phyloP scores from a whole-genome alignment of 1,284 basidiomycete species.

The Trametes sp. region DNA sequence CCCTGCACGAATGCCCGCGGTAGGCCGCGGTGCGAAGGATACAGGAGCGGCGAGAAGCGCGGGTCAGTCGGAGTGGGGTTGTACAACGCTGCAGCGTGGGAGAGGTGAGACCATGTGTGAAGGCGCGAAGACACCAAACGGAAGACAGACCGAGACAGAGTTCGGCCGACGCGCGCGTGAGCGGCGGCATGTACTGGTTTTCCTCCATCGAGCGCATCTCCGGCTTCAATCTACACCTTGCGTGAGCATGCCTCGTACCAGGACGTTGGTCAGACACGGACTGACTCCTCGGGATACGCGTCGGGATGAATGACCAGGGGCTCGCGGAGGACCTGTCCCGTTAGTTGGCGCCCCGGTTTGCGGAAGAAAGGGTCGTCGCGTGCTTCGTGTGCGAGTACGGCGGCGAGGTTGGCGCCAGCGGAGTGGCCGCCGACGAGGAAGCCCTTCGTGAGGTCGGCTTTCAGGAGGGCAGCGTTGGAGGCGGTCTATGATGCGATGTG shows the following conservation, averaged over 20 bases:
- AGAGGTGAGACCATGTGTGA: background rate
- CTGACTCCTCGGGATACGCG: slow-evolving; percentile 24
- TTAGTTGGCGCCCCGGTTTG: slow-evolving; percentile 9
- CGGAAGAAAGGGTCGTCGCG: slow-evolving; percentile 34
- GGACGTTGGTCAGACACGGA: no score
- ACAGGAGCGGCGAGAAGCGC: slow-evolving; percentile 29
- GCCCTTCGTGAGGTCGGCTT: background rate
- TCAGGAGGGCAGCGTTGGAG: background rate
- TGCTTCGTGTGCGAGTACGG: slow-evolving; percentile 27
- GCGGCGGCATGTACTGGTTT: slow-evolving; percentile 27
- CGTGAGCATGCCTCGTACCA: no score
- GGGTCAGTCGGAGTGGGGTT: slow-evolving; percentile 19
- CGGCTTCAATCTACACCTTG: slow-evolving; percentile 18
- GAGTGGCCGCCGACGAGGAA: slow-evolving; percentile 34
- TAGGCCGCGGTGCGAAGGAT: slow-evolving; percentile 26
- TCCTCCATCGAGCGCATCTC: slow-evolving; percentile 33
- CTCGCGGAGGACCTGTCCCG: slow-evolving; percentile 23
- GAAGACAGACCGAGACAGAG: background rate
- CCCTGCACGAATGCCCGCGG: slow-evolving; percentile 36
- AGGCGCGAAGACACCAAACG: slow-evolving; percentile 8
- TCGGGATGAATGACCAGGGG: slow-evolving; percentile 18
- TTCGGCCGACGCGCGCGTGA: slow-evolving; percentile 10
- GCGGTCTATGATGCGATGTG: background rate
- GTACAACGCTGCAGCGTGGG: slow-evolving; percentile 3
- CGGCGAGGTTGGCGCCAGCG: slow-evolving; percentile 35